Evolutionary conservation across 2,329 filamentous ascomycete genomes (phyloP).

Genomic region (Monilinia fructicola): DNA sequence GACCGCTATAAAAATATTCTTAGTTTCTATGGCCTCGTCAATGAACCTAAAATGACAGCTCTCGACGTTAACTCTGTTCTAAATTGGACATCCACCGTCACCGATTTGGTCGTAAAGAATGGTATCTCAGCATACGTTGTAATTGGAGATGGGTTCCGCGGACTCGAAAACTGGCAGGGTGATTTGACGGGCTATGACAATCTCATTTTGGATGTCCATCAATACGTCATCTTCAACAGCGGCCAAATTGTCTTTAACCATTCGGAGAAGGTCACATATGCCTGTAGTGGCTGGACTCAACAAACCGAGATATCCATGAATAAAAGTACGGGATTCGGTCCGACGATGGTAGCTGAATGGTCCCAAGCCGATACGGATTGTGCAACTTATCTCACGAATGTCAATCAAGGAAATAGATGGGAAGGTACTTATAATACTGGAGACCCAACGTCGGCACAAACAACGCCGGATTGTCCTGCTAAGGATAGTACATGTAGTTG

Average conservation of each 20-base stretch:
- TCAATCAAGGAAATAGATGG: conserved; percentile 86
- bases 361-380: conserved; percentile 97
- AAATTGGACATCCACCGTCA: conserved; percentile 75
- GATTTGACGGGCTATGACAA: conserved; percentile 69
- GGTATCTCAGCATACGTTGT: conserved; percentile 72
- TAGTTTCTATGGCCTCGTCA: conserved; percentile 88
- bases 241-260: conserved; percentile 82
- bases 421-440: conserved; percentile 78
- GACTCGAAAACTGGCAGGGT: conserved; percentile 86
- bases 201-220: conserved; percentile 91
- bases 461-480: conserved; percentile 74
- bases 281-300: conserved; percentile 81
- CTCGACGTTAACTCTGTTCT: conserved; percentile 67
- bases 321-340: conserved; percentile 78
- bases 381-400: conserved; percentile 81
- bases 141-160: conserved; percentile 94
- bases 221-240: conserved; percentile 97
- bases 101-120: conserved; percentile 71
- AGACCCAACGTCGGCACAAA: conserved; percentile 53
- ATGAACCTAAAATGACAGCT: conserved; percentile 85
- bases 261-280: conserved; percentile 79
- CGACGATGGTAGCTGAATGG: conserved; percentile 95
- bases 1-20: conserved; percentile 89
- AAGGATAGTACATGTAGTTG: conserved; percentile 69
- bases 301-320: conserved; percentile 74